Evolutionary conservation across 257 asterid species (phyloP).

Genomic region (Solanum okadae): DNA sequence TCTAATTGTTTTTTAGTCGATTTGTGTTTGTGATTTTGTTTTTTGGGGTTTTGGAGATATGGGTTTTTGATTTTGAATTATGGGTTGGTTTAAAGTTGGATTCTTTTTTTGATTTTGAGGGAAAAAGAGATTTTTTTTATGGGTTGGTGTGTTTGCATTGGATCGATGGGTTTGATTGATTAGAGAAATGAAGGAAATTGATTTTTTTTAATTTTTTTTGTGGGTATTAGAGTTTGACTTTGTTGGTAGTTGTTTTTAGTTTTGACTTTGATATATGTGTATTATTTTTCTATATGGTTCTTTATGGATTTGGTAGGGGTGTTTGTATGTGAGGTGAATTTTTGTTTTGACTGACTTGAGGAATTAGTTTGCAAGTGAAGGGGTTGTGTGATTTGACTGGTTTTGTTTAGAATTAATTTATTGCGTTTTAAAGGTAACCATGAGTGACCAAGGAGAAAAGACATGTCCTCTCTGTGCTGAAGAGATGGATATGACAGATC

Average conservation of each 20-base stretch:
- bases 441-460: constrained; percentile 86
- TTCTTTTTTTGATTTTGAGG: background rate
- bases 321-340: background rate
- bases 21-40: background rate
- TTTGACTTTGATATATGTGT: background rate
- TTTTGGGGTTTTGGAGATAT: background rate
- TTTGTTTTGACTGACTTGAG: background rate
- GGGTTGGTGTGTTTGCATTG: background rate
- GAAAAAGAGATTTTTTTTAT: background rate
- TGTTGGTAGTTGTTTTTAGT: background rate
- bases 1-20: background rate
- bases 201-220: background rate
- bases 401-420: background rate
- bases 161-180: background rate
- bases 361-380: background rate
- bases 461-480: constrained; percentile 97
- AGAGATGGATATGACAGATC: constrained; percentile 99
- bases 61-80: background rate
- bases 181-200: background rate
- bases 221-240: background rate
- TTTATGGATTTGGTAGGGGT: background rate
- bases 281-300: background rate
- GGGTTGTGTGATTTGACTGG: background rate
- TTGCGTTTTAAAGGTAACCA: constrained; percentile 3
- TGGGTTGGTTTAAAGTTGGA: background rate